Evolutionary conservation across 2,329 filamentous ascomycete species (phyloP), one percentile per base, ranked within the genome.

Genomic region (Passalora sequoiae): DNA sequence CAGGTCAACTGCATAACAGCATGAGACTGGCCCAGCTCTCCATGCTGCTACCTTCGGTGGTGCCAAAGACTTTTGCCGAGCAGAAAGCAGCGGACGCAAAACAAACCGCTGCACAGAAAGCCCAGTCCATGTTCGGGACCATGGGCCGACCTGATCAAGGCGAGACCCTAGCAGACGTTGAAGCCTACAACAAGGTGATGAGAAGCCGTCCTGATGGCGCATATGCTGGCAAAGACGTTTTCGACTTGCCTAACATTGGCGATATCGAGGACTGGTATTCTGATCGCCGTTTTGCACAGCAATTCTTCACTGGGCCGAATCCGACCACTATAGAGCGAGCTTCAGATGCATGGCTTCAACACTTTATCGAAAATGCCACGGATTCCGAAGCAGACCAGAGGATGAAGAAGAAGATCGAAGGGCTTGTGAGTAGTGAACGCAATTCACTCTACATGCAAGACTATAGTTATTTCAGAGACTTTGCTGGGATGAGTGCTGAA

Each of bases 241-340:
- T 51, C 35, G 49, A 51, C 6, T 41, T 56, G 16, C 49, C 55
- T 10, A 62, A 60, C 38, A 54, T 63, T 30, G 61, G 60, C 12
- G 54, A 60, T 33, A 47, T 53, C 15, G 15, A 61, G 7, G 67
- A 72, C 45, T 73, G 69, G 69, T 72, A 59, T 51, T 61, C 61
- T 12, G 69, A 73, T 44, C 60, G 65, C 3, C 60, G 68, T 13
- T 73, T 72, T 35, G 69, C 69, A 2, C 64, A 72, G 30, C 69
- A 72, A 55, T 63, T 63, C 8, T 66, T 73, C 38, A 70, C 65
- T 0, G 70, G 70, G 3, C 62, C 63, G 25, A 72, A 72, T 50
- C 70, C 70, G 1, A 66, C 65, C 1, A 72, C 69, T 6, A 69
- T 73, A 44, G 59, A 45, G 38, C 40, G 45, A 15, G 64, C 66